Conservation (phyloP, 257 asterid species). For the Haberlea rhodopensis region DNA sequence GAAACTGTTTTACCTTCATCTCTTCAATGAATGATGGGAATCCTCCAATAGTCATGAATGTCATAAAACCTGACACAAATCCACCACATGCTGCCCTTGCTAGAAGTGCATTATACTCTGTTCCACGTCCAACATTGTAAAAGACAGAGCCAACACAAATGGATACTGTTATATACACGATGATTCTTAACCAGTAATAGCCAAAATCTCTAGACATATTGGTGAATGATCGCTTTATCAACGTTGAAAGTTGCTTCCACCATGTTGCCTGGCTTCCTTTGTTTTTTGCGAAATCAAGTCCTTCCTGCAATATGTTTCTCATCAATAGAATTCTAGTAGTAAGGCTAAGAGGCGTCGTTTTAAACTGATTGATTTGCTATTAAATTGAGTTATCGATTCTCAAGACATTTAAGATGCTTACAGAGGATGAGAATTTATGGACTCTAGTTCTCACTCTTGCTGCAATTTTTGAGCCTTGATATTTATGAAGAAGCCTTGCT, state of each 20-base stretch:
- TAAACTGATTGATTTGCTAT: background rate
- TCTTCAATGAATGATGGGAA: slow-evolving; percentile 97
- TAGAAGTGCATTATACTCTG: slow-evolving; percentile 46
- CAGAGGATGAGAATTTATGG: slow-evolving; percentile 43
- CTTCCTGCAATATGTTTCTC: slow-evolving; percentile 35
- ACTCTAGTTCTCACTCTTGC: slow-evolving; percentile 39
- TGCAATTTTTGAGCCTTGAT: slow-evolving; percentile 45
- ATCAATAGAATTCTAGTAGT: background rate
- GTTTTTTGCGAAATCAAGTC: slow-evolving; percentile 32
- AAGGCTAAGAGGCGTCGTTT: background rate
- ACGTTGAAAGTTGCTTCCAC: slow-evolving; percentile 59
- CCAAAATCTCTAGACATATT: slow-evolving; percentile 91
- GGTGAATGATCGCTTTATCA: slow-evolving; percentile 63
- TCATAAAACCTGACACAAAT: slow-evolving; percentile 84
- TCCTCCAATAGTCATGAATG: slow-evolving; percentile 94
- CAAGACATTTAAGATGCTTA: slow-evolving; percentile 30
- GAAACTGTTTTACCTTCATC: slow-evolving; percentile 53
- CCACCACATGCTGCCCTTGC: slow-evolving; percentile 92
- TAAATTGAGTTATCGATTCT: too few relatives aligned
- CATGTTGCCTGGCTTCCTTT: slow-evolving; percentile 66
- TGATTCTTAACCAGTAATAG: slow-evolving; percentile 78
- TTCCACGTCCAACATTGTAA: slow-evolving; percentile 49
- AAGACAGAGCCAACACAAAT: slow-evolving; percentile 75
- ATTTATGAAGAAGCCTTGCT: slow-evolving; percentile 61
- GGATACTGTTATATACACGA: slow-evolving; percentile 59